Percentiles rank a stretch among this genome's conserved stretches.
Conservation (phyloP, 495 filamentous ascomycete species). For the Hyaloscypha finlandica region DNA sequence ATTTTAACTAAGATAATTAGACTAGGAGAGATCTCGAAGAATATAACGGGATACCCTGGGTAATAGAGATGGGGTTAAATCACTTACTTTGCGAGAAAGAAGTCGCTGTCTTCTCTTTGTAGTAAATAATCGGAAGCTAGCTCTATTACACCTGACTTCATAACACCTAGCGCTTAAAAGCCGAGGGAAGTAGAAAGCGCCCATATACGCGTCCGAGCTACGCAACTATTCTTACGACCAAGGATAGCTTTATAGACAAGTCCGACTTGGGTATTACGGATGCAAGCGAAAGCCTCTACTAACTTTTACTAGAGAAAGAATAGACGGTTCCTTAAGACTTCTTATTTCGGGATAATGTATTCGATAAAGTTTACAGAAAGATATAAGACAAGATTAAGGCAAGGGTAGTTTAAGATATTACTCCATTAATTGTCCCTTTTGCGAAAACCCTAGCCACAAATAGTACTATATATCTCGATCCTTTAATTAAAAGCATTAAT, state of each 20-base stretch:
- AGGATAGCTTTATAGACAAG: slow-evolving; percentile 44
- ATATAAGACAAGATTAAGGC: slow-evolving; percentile 42
- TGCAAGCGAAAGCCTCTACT: slow-evolving; percentile 18
- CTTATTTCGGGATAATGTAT: slow-evolving; percentile 40
- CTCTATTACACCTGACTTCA: slow-evolving; percentile 33
- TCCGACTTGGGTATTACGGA: slow-evolving; percentile 27
- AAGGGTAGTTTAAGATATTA: slow-evolving; percentile 41
- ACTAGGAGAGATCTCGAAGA: no score
- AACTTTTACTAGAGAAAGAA: background rate
- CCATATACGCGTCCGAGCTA: slow-evolving; percentile 41
- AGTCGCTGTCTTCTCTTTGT: slow-evolving; percentile 28
- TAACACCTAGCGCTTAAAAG: slow-evolving; percentile 43
- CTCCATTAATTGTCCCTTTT: slow-evolving; percentile 41
- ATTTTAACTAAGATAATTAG: no score
- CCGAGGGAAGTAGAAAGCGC: slow-evolving; percentile 41
- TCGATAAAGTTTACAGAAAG: no score
- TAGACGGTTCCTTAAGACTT: slow-evolving; percentile 34
- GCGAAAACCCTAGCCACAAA: slow-evolving; percentile 37
- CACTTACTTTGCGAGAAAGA: slow-evolving; percentile 37
- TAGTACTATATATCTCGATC: slow-evolving; percentile 36
- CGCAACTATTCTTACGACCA: slow-evolving; percentile 36
- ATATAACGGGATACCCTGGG: no score
- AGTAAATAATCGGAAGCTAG: slow-evolving; percentile 40
- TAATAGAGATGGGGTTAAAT: slow-evolving; percentile 27
- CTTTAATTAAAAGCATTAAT: no score